phyloP scores from a whole-genome alignment of 208 protist species.

The Lotmaria passim region DNA sequence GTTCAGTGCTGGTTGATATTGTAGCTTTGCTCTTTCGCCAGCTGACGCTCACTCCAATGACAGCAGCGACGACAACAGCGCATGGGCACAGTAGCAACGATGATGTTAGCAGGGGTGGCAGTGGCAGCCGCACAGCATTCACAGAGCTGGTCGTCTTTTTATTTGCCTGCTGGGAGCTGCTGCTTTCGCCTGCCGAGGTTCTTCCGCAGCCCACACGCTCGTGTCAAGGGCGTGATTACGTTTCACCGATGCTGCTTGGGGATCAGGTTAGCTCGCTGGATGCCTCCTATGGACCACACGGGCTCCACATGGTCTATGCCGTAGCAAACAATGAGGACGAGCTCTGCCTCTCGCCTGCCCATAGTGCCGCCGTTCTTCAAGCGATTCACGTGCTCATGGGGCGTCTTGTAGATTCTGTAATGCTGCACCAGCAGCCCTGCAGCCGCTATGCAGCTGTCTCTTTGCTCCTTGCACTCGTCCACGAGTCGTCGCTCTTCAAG shows the following conservation, averaged over 20 bases:
- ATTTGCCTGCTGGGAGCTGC: constrained; percentile 32
- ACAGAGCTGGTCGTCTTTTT: constrained; percentile 26
- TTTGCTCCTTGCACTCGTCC: background rate
- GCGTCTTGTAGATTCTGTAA: background rate
- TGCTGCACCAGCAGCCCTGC: background rate
- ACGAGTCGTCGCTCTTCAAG: background rate
- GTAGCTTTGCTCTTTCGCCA: constrained; percentile 7
- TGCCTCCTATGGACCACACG: too few species aligned
- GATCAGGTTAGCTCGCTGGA: too few species aligned
- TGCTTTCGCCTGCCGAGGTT: constrained; percentile 4
- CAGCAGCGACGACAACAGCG: background rate
- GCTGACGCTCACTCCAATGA: background rate
- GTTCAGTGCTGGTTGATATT: constrained; percentile 16
- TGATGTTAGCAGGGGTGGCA: too few species aligned
- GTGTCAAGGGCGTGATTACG: background rate
- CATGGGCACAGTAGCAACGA: too few species aligned
- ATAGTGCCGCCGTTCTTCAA: background rate
- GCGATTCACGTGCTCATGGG: background rate
- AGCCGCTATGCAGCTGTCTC: background rate
- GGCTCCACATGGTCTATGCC: background rate
- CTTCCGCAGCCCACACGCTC: background rate
- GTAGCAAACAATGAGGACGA: background rate
- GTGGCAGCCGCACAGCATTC: constrained; percentile 6
- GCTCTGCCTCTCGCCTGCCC: background rate
- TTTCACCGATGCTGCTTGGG: background rate